Conservation (phyloP, 2,329 filamentous ascomycete species). For the Dactylellina parvicollis region DNA sequence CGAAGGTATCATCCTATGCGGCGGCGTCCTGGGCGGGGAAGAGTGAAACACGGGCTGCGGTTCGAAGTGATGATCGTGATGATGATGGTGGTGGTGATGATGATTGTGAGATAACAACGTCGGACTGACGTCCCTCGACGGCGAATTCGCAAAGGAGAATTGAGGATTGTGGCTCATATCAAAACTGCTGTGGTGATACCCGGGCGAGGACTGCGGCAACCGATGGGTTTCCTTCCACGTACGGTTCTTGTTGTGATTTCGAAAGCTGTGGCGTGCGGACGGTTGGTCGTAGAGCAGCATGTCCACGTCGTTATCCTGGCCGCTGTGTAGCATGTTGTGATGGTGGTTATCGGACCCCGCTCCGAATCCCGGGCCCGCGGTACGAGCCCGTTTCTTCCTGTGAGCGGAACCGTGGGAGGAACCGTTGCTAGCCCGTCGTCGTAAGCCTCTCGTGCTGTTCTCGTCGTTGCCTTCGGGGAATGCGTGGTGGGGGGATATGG, state of each 20-base stretch:
- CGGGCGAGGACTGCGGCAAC: conserved; percentile 57
- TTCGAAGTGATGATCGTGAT: conserved; percentile 67
- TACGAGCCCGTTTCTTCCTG: conserved; percentile 56
- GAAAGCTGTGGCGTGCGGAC: conserved; percentile 32
- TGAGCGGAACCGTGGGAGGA: conserved; percentile 34
- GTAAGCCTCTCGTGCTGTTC: conserved; percentile 48
- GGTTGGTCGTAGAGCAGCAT: conserved; percentile 44
- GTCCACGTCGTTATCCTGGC: conserved; percentile 44
- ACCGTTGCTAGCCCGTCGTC: conserved; percentile 54
- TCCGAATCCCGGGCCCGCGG: conserved; percentile 49
- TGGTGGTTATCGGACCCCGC: conserved; percentile 31
- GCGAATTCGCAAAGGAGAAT: conserved; percentile 66
- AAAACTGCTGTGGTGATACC: conserved; percentile 59
- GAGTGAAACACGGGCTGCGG: conserved; percentile 65
- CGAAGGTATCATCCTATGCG: conserved; percentile 77
- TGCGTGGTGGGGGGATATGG: conserved; percentile 53
- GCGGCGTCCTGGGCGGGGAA: conserved; percentile 72
- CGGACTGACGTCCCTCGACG: conserved; percentile 60
- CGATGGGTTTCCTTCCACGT: conserved; percentile 56
- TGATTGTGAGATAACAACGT: conserved; percentile 66
- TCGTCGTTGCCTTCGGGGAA: conserved; percentile 28
- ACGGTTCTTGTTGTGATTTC: conserved; percentile 36
- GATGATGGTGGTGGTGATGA: conserved; percentile 55
- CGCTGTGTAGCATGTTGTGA: conserved; percentile 53
- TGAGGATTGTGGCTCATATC: conserved; percentile 59